Base-by-base conservation (phyloP, 1,284 basidiomycete species). In the Irpex sp. region DNA sequence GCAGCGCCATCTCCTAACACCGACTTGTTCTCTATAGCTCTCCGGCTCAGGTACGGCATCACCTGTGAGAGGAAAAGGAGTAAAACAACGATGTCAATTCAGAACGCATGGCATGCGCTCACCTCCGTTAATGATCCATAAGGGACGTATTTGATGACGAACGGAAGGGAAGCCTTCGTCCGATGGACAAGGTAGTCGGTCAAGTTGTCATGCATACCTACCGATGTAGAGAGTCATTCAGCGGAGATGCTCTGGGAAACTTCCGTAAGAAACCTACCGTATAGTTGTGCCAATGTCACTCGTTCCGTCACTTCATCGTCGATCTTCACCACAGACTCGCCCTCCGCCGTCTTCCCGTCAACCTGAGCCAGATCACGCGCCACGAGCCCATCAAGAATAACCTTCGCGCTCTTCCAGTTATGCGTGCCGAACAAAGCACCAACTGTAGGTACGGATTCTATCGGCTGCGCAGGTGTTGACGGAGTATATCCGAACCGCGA, bases 371-470 rank as follows among this genome's bases (percentile, higher is more conserved):
- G 73, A 5, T 86, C 86, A 10, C 77, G 77, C 48, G 73, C 68
- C 1, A 86, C 80, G 58, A 96, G 77, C 65, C 84, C 82, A 14
- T 81, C 78, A 23, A 93, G 71, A 57, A 95, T 81, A 59, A 83
- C 70, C 37, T 82, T 75, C 61, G 83, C 84, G 60, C 87, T 90
- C 39, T 77, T 76, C 79, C 85, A 82, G 70, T 96, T 96, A 69
- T 96, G 94, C 23, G 94, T 93, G 1, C 91, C 94, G 67, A 96
- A 95, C 2, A 95, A 75, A 42, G 93, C 85, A 1, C 84, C 88
- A 10, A 95, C 74, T 5, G 75, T 76, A 4, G 83, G 82, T 0
- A 66, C 56, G 14, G 53, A 55, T 1, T 55, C 53, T 57, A 18
- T 18, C 66, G 37, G 45, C 69, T 67, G 47, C n/a, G 33, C 42